Evolutionary conservation across 768 basidiomycete species (phyloP).

Genomic region (Suillus bovinus): DNA sequence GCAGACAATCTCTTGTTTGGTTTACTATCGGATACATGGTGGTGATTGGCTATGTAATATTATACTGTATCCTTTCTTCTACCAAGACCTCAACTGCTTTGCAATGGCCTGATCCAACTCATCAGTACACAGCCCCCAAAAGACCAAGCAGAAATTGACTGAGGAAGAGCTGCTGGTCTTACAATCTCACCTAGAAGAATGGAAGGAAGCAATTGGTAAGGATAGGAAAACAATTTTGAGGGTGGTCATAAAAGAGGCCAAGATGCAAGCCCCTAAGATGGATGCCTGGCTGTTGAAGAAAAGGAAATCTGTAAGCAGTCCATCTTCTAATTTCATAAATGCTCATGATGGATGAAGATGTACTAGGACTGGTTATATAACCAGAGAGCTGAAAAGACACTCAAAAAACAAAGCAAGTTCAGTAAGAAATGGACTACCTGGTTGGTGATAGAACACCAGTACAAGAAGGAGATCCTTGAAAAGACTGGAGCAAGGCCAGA

Average conservation of each 20-base stretch:
- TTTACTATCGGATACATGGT: not conserved
- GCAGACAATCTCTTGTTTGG: not conserved
- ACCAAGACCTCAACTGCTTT: not conserved
- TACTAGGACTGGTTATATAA: slow-evolving; percentile 3
- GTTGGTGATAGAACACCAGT: too few relatives aligned
- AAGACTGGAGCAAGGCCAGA: not conserved
- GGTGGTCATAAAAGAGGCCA: not conserved
- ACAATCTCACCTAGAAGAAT: not conserved
- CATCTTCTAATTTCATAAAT: not conserved
- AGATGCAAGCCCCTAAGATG: not conserved
- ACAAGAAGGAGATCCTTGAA: too few relatives aligned
- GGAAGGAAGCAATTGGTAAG: not conserved
- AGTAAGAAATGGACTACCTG: not conserved
- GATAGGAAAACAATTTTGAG: not conserved
- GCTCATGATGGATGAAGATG: not conserved
- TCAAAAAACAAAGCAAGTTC: not conserved
- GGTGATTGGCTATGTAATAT: not conserved
- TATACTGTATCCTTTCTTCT: not conserved
- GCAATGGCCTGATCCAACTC: not conserved
- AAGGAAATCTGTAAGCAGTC: not conserved
- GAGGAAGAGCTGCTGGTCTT: not conserved
- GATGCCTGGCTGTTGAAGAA: not conserved
- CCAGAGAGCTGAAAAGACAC: not conserved
- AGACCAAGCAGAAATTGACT: not conserved
- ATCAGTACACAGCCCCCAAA: not conserved